Evolutionary conservation across 192 early-diverging fungal genomes (phyloP).

Genomic region (Backusella psychrophila): DNA sequence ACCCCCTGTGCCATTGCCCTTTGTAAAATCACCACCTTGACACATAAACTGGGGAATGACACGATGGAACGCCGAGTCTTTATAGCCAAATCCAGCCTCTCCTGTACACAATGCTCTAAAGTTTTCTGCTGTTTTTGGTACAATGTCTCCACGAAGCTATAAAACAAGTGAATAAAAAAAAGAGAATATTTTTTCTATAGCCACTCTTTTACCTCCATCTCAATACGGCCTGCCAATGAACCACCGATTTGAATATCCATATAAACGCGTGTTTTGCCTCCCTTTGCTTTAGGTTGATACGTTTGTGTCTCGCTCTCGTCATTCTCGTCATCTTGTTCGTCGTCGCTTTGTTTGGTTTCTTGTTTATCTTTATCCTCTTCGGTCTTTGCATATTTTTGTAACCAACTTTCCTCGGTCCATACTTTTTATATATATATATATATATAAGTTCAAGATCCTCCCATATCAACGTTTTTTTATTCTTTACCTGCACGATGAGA

Average conservation of each 20-base stretch:
- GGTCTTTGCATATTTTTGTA: slow-evolving; percentile 38
- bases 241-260: slow-evolving; percentile 42
- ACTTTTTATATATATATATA: too few relatives aligned
- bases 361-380: slow-evolving; percentile 21
- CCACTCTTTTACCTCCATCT: slow-evolving; percentile 28
- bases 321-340: slow-evolving; percentile 9
- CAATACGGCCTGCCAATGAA: slow-evolving; percentile 33
- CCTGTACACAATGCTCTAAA: slow-evolving; percentile 95
- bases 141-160: slow-evolving; percentile 59
- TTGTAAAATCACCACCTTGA: slow-evolving; percentile 83
- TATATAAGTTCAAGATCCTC: too few relatives aligned
- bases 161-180: too few relatives aligned
- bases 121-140: slow-evolving; percentile 88
- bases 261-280: slow-evolving; percentile 34
- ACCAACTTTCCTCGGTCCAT: slow-evolving; percentile 46
- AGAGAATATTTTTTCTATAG: background rate
- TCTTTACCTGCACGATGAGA: slow-evolving; percentile 39
- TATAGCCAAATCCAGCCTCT: slow-evolving; percentile 84
- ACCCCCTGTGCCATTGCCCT: slow-evolving; percentile 75
- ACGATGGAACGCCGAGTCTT: slow-evolving; percentile 82
- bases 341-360: background rate
- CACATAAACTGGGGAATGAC: slow-evolving; percentile 73
- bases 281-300: background rate
- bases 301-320: background rate
- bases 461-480: too few relatives aligned